phyloP scores from a whole-genome alignment of 2,329 filamentous ascomycete genomes.

The Ophiostoma australiae region DNA sequence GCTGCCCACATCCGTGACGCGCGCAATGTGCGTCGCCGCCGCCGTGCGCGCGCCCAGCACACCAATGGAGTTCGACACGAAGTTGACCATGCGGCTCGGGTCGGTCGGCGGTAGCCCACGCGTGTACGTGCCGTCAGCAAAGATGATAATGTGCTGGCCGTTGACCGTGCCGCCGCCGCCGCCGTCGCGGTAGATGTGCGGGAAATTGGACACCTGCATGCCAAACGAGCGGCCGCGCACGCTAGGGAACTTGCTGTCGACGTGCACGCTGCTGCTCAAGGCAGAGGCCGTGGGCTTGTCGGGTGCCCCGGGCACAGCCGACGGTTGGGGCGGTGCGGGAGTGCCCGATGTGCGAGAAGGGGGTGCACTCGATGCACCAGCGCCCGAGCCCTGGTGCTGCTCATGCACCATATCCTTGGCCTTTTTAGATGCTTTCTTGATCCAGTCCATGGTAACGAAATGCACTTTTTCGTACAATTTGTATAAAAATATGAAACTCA shows the following conservation, averaged over 20 bases:
- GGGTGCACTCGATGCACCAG: neutral
- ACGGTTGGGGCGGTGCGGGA: neutral
- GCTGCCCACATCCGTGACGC: slow-evolving; percentile 21
- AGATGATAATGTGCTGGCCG: slow-evolving; percentile 27
- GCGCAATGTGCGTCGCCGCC: slow-evolving; percentile 11
- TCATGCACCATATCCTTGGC: slow-evolving; percentile 22
- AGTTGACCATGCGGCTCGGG: slow-evolving; percentile 22
- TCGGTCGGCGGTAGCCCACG: slow-evolving; percentile 25
- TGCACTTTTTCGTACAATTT: neutral
- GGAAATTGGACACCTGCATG: slow-evolving; percentile 26
- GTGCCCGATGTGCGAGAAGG: neutral
- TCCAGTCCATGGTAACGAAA: slow-evolving; percentile 21
- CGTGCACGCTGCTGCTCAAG: neutral
- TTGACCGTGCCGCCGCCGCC: slow-evolving; percentile 27
- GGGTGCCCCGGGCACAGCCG: neutral
- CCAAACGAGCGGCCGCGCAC: slow-evolving; percentile 21
- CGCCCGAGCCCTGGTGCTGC: slow-evolving; percentile 7
- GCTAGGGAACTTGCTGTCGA: slow-evolving; percentile 19
- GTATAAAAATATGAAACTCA: too few relatives aligned
- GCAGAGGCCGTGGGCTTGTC: neutral
- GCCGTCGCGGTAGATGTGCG: slow-evolving; percentile 28
- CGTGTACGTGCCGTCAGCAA: slow-evolving; percentile 27
- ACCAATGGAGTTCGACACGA: slow-evolving; percentile 27
- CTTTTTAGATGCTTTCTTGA: slow-evolving; percentile 22
- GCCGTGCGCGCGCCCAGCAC: slow-evolving; percentile 7